These are phyloP conservation scores for Mycosphaerella sp. DNA, from an alignment of 2,329 filamentous ascomycete genomes.

Conservation along the genomic window DNA sequence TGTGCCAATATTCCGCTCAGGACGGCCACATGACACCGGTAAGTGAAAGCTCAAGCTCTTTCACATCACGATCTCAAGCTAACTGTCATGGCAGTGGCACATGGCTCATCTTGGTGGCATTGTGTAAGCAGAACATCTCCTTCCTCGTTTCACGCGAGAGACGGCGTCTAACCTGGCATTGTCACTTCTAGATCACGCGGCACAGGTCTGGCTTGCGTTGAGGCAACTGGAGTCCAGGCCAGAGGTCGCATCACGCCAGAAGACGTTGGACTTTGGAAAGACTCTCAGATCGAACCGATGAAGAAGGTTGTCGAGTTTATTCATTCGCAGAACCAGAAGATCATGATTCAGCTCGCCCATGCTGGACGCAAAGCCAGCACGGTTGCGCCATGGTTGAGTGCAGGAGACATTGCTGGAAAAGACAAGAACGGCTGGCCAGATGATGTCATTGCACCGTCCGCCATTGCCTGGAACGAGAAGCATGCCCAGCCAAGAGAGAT, in stretches of 20 bases:
- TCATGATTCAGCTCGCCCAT: conserved; percentile 75
- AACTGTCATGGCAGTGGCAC: conserved; percentile 51
- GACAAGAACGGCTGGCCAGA: conserved; percentile 48
- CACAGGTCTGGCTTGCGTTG: conserved; percentile 65
- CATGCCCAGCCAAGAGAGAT: conserved; percentile 61
- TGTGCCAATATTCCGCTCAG: conserved; percentile 61
- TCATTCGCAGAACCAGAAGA: conserved; percentile 69
- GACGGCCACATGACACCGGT: conserved; percentile 65
- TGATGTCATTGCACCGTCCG: conserved; percentile 51
- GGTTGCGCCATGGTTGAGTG: conserved; percentile 57
- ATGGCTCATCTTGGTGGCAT: conserved; percentile 68
- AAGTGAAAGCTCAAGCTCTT: not conserved
- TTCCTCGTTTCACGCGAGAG: no score
- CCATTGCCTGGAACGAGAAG: conserved; percentile 55
- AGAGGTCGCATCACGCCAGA: conserved; percentile 79
- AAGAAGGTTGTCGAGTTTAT: conserved; percentile 68
- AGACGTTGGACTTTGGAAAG: conserved; percentile 75
- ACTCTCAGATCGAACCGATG: conserved; percentile 69
- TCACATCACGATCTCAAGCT: not conserved
- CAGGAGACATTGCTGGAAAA: conserved; percentile 47
- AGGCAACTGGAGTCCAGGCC: conserved; percentile 68
- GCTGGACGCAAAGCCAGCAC: conserved; percentile 61
- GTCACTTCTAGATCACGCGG: conserved; percentile 46
- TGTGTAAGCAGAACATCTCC: conserved; percentile 40
- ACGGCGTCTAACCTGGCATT: no score